Percentiles rank a stretch among this genome's conserved stretches.
Conservation (phyloP, 768 basidiomycete species). For the Pleurotus cornucopiae region DNA sequence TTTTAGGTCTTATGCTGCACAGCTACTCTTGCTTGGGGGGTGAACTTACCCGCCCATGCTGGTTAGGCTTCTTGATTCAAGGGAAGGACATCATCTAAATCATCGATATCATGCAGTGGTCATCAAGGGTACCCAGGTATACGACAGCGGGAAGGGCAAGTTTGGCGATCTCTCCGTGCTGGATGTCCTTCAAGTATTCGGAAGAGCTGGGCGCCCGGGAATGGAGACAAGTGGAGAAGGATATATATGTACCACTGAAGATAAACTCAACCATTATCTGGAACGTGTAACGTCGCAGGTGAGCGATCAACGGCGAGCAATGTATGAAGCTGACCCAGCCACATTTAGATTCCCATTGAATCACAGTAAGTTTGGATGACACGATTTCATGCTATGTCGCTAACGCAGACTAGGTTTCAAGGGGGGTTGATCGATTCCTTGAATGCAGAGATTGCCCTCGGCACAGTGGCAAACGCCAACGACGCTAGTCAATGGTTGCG, state of each 20-base stretch:
- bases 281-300: conserved; percentile 86
- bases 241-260: conserved; percentile 92
- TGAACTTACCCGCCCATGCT: conserved; percentile 97
- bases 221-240: conserved; percentile 93
- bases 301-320: conserved; percentile 13
- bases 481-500: conserved; percentile 95
- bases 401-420: conserved; percentile 52
- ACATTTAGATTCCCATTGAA: conserved; percentile 82
- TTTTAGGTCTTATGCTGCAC: conserved; percentile 95
- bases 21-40: conserved; percentile 98
- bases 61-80: conserved; percentile 38
- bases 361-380: conserved; percentile 61
- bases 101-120: conserved; percentile 47
- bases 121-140: conserved; percentile 97
- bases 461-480: conserved; percentile 81
- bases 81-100: not conserved
- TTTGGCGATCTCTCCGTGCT: conserved; percentile 92
- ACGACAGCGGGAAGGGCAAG: conserved; percentile 84
- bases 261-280: conserved; percentile 89
- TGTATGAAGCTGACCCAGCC: not conserved
- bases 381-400: not conserved
- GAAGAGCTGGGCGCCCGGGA: conserved; percentile 87
- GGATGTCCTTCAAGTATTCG: conserved; percentile 97
- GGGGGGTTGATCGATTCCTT: conserved; percentile 85
- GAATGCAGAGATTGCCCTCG: conserved; percentile 93